These are phyloP conservation scores for Hypoxylon cercidicola DNA, from an alignment of 495 filamentous ascomycete genomes.

Conservation along the genomic window DNA sequence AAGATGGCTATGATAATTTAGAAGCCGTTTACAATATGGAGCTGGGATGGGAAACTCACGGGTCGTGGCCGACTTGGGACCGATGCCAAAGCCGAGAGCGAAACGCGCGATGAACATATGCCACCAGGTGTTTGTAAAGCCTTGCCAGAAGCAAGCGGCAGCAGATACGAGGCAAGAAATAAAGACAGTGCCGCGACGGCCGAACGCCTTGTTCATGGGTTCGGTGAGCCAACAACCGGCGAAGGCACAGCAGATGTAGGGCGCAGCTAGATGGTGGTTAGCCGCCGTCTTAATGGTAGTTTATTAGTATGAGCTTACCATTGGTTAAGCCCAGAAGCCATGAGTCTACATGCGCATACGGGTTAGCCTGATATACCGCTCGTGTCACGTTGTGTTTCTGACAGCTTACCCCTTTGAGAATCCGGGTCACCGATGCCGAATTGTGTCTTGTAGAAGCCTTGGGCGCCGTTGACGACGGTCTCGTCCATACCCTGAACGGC, in stretches of 20 bases:
- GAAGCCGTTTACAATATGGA: too few species aligned
- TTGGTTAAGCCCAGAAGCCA: conserved; percentile 80
- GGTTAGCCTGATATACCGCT: conserved; percentile 20
- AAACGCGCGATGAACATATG: conserved; percentile 79
- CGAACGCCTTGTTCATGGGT: conserved; percentile 81
- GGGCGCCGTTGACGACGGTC: conserved; percentile 82
- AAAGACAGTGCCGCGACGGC: conserved; percentile 86
- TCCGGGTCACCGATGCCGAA: conserved; percentile 71
- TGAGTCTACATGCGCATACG: conserved; percentile 39
- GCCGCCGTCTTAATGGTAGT: not conserved
- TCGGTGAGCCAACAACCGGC: conserved; percentile 86
- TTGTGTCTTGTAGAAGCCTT: conserved; percentile 71
- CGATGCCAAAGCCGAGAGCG: conserved; percentile 78
- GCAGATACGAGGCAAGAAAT: conserved; percentile 61
- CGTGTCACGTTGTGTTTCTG: not conserved
- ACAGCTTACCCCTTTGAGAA: conserved; percentile 43
- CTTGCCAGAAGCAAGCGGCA: conserved; percentile 80
- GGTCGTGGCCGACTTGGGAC: conserved; percentile 82
- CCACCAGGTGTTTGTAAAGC: conserved; percentile 78
- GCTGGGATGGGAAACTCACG: conserved; percentile 29
- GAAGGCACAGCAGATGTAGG: conserved; percentile 81
- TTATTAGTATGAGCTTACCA: conserved; percentile 47
- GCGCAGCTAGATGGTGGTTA: conserved; percentile 50
- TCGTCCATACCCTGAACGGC: conserved; percentile 76
- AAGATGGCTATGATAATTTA: conserved; percentile 60